Base-by-base conservation (phyloP, 371 early-diverging fungal species). In the Rhizopus microsporus region DNA sequence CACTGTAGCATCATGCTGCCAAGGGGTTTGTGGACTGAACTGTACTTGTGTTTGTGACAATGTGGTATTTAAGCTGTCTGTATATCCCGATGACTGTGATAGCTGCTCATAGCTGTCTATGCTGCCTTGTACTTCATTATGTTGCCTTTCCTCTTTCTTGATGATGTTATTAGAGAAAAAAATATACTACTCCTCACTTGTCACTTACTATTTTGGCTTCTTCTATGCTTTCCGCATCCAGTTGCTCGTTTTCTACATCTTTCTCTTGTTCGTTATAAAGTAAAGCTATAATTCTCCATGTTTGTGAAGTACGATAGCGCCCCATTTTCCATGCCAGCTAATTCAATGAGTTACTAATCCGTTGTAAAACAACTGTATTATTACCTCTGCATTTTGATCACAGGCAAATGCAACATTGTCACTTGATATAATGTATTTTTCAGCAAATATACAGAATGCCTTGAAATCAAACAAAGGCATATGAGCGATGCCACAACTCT, bases 251-350 rank as follows among this genome's bases (percentile, higher is more conserved):
- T 15, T 54, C 65, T 44, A 23, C 72, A 62, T n/a, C 69, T 57
- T 48, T 65, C 63, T 39, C 68, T 10, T 64, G 35, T 4, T 55
- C 72, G 15, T 69, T 80, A 64, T 78, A 90, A 35, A 92, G 68
- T 35, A 89, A 65, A 38, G 83, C 81, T n/a, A 92, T 53, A 13
- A 92, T 80, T 39, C 78, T 84, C 94, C 94, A 93, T 7, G 92
- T 88, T 62, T 92, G 92, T 8, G 90, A 83, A 4, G 88, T 85
- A 16, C 89, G 81, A 51, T 78, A 86, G 23, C 80, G 70, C 29
- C 83, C 83, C 57, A 85, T 72, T 53, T 84, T 82, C 74, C 77
- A 80, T 3, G 90, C 91, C 32, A 80, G 54, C 84, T 85, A 52
- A 39, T 43, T 17, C 13, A 57, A 3, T 39, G 23, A 53, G 34